Base-by-base conservation (phyloP, 1,139 yeast species). In the Torulaspora pretoriensis region DNA sequence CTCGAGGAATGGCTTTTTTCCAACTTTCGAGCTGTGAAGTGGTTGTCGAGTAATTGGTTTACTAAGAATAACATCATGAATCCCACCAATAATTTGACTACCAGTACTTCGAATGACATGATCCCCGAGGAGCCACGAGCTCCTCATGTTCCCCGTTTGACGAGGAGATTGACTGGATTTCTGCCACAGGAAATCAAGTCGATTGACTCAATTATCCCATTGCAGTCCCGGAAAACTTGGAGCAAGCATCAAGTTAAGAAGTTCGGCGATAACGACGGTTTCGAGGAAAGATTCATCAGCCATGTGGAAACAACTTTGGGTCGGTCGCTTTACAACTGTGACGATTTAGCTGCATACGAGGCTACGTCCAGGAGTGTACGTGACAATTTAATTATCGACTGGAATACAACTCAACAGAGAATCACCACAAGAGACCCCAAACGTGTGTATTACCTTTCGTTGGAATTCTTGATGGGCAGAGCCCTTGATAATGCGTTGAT, bases 401-500 rank as follows among this genome's bases (percentile, higher is more conserved):
- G 97, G 97, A 88, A 90, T 62, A 83, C 83, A 65, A 89, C 97
- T 41, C 97, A 89, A 68, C 96, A 89, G 67, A 76, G 79, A 56
- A 94, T 87, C 66, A 87, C 97, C 14, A 68, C 84, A 44, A 80
- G 80, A 56, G 95, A 86, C 63, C 88, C 87, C 43, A 90, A 90
- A 69, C 73, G 97, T 53, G 83, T 89, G 36, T 90, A 90, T 68
- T 90, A 89, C 64, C 68, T 89, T 52, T 85, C 95, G 2, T 73
- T 90, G 56, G 97, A 90, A 68, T 90, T 88, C 64, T 72, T 90
- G 54, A 88, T 90, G 96, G 97, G 97, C 38, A 78, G 96, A 59
- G 96, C 97, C 40, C 74, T 90, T 76, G 97, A 90, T 68, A 90
- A 89, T 65, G 96, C 97, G 32, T 71, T 90, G 70, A 84, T 88